Evolutionary conservation across 805 yeast species (phyloP).

Genomic region (Candida tammaniensis): DNA sequence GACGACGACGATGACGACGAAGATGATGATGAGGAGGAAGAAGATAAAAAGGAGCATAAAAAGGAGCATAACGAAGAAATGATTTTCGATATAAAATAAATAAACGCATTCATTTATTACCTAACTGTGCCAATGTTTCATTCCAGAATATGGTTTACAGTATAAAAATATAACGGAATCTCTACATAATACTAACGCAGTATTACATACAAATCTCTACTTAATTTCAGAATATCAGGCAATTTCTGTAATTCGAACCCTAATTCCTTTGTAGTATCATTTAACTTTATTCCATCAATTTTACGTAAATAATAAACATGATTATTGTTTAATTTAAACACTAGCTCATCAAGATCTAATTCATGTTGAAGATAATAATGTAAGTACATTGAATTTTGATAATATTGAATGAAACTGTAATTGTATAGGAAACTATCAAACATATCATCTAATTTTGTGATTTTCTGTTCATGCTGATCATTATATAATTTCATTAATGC

Average conservation of each 20-base stretch:
- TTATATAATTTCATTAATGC: constrained; percentile 4
- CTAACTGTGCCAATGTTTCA: too few relatives aligned
- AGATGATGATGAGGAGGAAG: constrained; percentile 20
- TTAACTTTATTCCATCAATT: constrained; percentile 3
- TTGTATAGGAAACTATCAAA: constrained; percentile 39
- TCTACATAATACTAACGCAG: too few relatives aligned
- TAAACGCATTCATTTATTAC: background rate
- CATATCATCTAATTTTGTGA: constrained; percentile 36
- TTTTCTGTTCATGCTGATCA: constrained; percentile 4
- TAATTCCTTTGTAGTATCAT: constrained; percentile 1
- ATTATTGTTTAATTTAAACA: constrained; percentile 16
- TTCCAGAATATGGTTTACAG: too few relatives aligned
- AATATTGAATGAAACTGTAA: constrained; percentile 22
- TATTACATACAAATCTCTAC: background rate
- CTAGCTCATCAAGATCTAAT: constrained; percentile 23
- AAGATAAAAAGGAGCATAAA: constrained; percentile 11
- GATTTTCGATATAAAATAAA: constrained; percentile 20
- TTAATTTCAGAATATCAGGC: constrained; percentile 1
- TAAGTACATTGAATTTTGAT: constrained; percentile 19
- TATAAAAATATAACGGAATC: too few relatives aligned
- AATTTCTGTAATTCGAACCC: background rate
- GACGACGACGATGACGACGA: constrained; percentile 37
- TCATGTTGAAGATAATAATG: constrained; percentile 14
- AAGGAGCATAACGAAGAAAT: constrained; percentile 13
- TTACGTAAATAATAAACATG: constrained; percentile 15